phyloP scores from a whole-genome alignment of 73 alveolate genomes.

The Paramecium primaurelia region DNA sequence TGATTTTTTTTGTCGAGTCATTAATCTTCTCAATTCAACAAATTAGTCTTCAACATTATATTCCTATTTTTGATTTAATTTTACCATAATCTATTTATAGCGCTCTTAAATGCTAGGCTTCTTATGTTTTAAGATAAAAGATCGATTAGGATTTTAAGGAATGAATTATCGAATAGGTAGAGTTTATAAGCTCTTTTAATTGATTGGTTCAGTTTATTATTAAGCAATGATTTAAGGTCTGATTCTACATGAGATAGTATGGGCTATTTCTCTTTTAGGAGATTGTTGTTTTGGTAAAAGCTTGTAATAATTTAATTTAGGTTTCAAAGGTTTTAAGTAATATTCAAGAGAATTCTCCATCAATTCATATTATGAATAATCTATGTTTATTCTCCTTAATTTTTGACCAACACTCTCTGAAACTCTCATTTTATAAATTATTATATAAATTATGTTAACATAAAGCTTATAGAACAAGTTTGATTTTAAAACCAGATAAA shows the following conservation, averaged over 20 bases:
- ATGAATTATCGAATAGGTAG: not conserved
- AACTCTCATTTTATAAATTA: not conserved
- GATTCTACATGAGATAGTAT: not conserved
- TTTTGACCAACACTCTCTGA: not conserved
- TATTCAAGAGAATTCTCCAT: not conserved
- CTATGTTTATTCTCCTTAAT: not conserved
- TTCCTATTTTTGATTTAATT: not conserved
- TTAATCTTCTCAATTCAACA: not conserved
- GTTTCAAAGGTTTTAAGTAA: not conserved
- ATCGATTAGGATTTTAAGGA: not conserved
- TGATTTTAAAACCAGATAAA: not conserved
- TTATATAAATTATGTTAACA: not conserved
- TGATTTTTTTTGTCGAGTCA: not conserved
- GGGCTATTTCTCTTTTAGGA: not conserved
- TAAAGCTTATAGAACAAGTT: not conserved
- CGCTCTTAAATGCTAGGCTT: not conserved
- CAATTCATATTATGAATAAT: not conserved
- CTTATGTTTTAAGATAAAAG: not conserved
- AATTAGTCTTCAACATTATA: not conserved
- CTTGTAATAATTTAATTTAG: not conserved
- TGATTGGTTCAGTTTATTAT: not conserved
- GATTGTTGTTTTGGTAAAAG: not conserved
- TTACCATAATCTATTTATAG: not conserved
- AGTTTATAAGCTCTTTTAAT: not conserved
- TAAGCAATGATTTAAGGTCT: not conserved